Evolutionary conservation across 1,139 yeast species (phyloP).

Genomic region (Suhomyces chickasaworum): DNA sequence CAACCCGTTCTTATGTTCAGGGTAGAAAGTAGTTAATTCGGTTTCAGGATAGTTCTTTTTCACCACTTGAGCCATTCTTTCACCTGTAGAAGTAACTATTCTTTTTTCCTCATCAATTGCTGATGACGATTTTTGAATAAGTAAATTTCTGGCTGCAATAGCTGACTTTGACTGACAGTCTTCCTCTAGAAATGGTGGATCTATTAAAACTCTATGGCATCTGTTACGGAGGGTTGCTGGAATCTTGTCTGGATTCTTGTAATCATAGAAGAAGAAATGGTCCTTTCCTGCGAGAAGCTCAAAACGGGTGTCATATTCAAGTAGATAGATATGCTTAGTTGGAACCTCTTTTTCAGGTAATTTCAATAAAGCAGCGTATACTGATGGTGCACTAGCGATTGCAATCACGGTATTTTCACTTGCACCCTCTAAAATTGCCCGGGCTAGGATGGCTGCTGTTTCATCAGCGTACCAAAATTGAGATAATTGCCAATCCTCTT

Average conservation of each 20-base stretch:
- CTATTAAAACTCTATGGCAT: conserved; percentile 76
- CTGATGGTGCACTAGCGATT: conserved; percentile 88
- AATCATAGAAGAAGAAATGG: conserved; percentile 74
- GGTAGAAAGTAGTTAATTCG: conserved; percentile 63
- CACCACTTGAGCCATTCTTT: conserved; percentile 72
- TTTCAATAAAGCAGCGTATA: conserved; percentile 76
- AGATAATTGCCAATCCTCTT: conserved; percentile 92
- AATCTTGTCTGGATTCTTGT: conserved; percentile 63
- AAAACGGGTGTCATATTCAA: conserved; percentile 80
- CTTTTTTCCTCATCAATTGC: conserved; percentile 51
- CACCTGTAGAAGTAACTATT: conserved; percentile 80
- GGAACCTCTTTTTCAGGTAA: conserved; percentile 55
- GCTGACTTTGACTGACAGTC: conserved; percentile 82
- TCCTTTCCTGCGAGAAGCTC: conserved; percentile 67
- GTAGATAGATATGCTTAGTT: conserved; percentile 66
- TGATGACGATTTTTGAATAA: conserved; percentile 41
- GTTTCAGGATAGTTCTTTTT: conserved; percentile 64
- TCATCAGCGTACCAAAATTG: conserved; percentile 85
- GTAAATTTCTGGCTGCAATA: conserved; percentile 62
- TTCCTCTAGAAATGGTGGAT: conserved; percentile 83
- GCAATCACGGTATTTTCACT: conserved; percentile 68
- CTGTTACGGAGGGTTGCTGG: conserved; percentile 60
- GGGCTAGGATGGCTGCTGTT: conserved; percentile 69
- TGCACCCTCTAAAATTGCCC: conserved; percentile 75
- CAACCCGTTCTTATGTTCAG: conserved; percentile 82